Conservation (phyloP, 129 eudicot genomes). For the Sambucus nigra region DNA sequence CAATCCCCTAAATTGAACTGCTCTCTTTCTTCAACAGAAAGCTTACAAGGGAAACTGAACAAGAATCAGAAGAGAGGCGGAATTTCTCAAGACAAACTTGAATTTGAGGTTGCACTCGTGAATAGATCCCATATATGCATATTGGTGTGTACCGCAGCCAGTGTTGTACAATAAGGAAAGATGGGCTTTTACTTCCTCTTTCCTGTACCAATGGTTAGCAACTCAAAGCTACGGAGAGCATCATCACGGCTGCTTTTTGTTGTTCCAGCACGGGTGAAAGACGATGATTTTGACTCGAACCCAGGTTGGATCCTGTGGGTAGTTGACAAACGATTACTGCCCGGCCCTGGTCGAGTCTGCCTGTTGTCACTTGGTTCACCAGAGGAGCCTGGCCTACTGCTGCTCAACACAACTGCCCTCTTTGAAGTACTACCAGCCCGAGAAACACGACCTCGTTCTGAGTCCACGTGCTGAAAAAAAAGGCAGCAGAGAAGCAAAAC, state of each 20-base stretch:
- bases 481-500: neutral
- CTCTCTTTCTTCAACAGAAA: no score
- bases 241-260: constrained; percentile 67
- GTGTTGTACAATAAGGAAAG: no score
- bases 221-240: constrained; percentile 85
- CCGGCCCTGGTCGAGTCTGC: constrained; percentile 47
- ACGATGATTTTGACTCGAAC: constrained; percentile 75
- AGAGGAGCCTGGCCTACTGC: constrained; percentile 87
- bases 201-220: constrained; percentile 69
- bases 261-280: constrained; percentile 53
- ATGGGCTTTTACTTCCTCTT: constrained; percentile 72
- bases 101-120: no score
- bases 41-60: no score
- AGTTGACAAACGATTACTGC: constrained; percentile 62
- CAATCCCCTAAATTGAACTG: no score
- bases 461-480: constrained; percentile 47
- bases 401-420: constrained; percentile 58
- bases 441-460: constrained; percentile 58
- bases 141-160: no score
- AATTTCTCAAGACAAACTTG: no score
- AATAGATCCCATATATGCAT: no score
- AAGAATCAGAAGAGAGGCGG: no score
- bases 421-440: constrained; percentile 63
- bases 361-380: constrained; percentile 69
- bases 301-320: constrained; percentile 80